Conservation (phyloP, 1,284 basidiomycete genomes). For the Thecaphora frezii region DNA sequence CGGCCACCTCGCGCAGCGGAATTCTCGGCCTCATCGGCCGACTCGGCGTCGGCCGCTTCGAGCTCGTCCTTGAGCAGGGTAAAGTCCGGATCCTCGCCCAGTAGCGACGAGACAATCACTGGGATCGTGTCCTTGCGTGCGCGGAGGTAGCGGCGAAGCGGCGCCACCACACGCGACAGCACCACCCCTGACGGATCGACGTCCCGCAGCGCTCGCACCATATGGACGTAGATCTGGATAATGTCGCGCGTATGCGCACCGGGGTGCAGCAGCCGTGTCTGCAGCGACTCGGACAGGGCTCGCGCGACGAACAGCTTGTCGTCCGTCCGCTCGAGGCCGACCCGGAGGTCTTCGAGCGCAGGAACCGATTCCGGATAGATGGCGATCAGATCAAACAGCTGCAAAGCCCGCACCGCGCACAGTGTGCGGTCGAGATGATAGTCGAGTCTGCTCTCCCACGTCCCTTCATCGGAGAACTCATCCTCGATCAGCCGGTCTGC, state of each 20-base stretch:
- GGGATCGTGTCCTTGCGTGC: slow-evolving; percentile 48
- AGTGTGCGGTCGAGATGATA: slow-evolving; percentile 39
- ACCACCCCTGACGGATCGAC: slow-evolving; percentile 90
- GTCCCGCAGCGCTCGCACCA: slow-evolving; percentile 85
- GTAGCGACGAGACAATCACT: slow-evolving; percentile 51
- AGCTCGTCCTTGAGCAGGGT: slow-evolving; percentile 50
- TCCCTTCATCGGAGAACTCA: slow-evolving; percentile 1
- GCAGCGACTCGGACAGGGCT: slow-evolving; percentile 65
- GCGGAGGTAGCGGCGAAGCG: slow-evolving; percentile 47
- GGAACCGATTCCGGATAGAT: slow-evolving; percentile 84
- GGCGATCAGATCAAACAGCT: slow-evolving; percentile 94
- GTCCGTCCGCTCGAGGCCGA: slow-evolving; percentile 57
- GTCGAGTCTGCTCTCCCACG: slow-evolving; percentile 31
- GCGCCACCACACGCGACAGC: slow-evolving; percentile 62
- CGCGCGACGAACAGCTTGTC: slow-evolving; percentile 67
- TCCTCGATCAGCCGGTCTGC: slow-evolving; percentile 1
- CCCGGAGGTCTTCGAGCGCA: slow-evolving; percentile 84
- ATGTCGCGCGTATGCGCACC: slow-evolving; percentile 93
- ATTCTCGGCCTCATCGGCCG: slow-evolving; percentile 10
- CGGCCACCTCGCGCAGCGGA: slow-evolving; percentile 7
- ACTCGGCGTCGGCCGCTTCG: slow-evolving; percentile 28
- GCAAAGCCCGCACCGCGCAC: slow-evolving; percentile 31
- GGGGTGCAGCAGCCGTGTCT: slow-evolving; percentile 80
- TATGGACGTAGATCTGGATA: slow-evolving; percentile 87
- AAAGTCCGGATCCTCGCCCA: slow-evolving; percentile 52